These are phyloP conservation scores for Acer campestre DNA, from an alignment of 345 rosid species.

Conservation along the genomic window DNA sequence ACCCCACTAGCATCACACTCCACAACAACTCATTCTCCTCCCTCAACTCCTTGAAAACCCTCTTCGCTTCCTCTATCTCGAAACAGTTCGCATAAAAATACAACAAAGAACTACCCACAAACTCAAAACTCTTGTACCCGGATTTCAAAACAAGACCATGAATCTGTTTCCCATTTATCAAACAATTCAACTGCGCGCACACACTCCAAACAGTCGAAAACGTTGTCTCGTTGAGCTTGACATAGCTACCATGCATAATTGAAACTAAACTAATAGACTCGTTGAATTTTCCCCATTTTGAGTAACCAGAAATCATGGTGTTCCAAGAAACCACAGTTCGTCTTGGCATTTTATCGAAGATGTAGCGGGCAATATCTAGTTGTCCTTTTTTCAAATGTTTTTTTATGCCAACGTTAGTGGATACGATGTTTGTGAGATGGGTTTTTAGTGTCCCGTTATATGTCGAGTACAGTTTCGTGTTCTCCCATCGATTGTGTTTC, in stretches of 20 bases:
- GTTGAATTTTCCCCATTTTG: constrained; percentile 35
- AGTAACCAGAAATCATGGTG: constrained; percentile 46
- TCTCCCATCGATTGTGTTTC: constrained; percentile 20
- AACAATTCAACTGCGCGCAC: constrained; percentile 34
- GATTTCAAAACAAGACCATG: constrained; percentile 44
- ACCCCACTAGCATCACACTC: constrained; percentile 50
- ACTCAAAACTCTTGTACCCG: constrained; percentile 43
- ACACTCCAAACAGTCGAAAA: constrained; percentile 39
- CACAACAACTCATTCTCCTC: constrained; percentile 40
- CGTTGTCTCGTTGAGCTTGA: constrained; percentile 39
- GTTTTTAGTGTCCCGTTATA: background rate
- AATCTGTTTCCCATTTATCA: constrained; percentile 37
- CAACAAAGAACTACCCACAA: constrained; percentile 50
- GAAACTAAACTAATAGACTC: constrained; percentile 39
- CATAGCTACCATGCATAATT: constrained; percentile 33
- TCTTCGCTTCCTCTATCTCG: constrained; percentile 35
- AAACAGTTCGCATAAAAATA: constrained; percentile 42
- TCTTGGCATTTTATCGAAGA: constrained; percentile 56
- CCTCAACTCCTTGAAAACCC: constrained; percentile 42
- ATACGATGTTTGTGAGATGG: constrained; percentile 14
- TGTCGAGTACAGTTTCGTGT: constrained; percentile 15
- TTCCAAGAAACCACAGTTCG: constrained; percentile 54
- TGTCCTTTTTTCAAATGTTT: constrained; percentile 21
- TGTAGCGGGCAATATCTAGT: constrained; percentile 36
- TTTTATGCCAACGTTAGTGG: constrained; percentile 35